These are phyloP conservation scores for Cyclotella cryptica DNA, from an alignment of 108 stramenopile species.

Conservation along the genomic window DNA sequence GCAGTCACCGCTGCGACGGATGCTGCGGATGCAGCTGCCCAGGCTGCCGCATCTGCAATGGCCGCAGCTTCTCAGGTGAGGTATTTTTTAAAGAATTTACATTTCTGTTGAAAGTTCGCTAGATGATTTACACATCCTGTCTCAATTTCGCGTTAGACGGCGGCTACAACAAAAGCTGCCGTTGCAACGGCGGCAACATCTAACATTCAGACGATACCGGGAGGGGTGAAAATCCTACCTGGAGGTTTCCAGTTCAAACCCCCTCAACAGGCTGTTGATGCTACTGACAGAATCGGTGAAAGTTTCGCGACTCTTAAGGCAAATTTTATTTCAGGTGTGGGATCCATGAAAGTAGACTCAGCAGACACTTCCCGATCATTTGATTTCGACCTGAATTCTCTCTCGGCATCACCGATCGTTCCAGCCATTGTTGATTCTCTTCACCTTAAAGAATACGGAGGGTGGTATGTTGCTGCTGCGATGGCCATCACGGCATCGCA, in stretches of 20 bases:
- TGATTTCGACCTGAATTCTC: slow-evolving; percentile 6
- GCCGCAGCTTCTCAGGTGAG: slow-evolving; percentile 22
- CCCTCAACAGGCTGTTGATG: slow-evolving; percentile 28
- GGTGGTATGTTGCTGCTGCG: slow-evolving; percentile 44
- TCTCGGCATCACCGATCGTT: slow-evolving; percentile 15
- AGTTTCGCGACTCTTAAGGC: slow-evolving; percentile 33
- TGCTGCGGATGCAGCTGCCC: slow-evolving; percentile 40
- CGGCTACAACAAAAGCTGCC: slow-evolving; percentile 14
- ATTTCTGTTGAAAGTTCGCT: background rate
- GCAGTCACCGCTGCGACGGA: slow-evolving; percentile 22
- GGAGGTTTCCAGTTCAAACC: slow-evolving; percentile 28
- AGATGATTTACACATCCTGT: background rate
- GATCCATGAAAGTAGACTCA: background rate
- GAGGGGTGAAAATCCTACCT: slow-evolving; percentile 16
- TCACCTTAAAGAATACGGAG: slow-evolving; percentile 49
- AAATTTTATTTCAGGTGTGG: slow-evolving; percentile 28
- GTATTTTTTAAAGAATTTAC: background rate
- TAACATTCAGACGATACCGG: slow-evolving; percentile 11
- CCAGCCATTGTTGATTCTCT: slow-evolving; percentile 39
- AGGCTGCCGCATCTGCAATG: slow-evolving; percentile 35
- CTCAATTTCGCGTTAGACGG: background rate
- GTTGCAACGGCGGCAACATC: slow-evolving; percentile 15
- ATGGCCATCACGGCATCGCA: slow-evolving; percentile 44
- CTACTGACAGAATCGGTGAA: slow-evolving; percentile 20
- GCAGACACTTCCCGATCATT: background rate